These are phyloP conservation scores for Ogataea trehalophila DNA, from an alignment of 805 yeast species.

Conservation along the genomic window DNA sequence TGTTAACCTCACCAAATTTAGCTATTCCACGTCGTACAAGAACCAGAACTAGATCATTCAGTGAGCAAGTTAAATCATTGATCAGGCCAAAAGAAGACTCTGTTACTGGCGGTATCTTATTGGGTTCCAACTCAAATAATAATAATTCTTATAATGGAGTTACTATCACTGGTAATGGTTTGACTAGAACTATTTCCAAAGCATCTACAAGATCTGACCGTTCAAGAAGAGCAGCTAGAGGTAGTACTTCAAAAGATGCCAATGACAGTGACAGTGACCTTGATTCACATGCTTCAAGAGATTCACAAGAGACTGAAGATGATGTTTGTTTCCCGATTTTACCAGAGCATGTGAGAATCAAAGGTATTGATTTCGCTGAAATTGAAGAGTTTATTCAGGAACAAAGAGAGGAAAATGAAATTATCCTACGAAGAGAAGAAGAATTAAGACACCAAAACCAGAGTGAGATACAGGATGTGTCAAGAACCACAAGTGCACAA, in stretches of 20 bases:
- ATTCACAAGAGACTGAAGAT: slow-evolving; percentile 89
- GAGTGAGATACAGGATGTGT: background rate
- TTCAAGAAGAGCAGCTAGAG: slow-evolving; percentile 16
- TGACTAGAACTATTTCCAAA: slow-evolving; percentile 27
- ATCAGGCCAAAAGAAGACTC: slow-evolving; percentile 31
- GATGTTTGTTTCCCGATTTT: slow-evolving; percentile 96
- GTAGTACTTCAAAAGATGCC: slow-evolving; percentile 12
- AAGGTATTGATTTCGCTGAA: slow-evolving; percentile 88
- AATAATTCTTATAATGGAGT: slow-evolving; percentile 5
- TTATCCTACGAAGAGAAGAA: slow-evolving; percentile 31
- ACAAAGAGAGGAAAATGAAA: slow-evolving; percentile 45
- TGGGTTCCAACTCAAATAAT: slow-evolving; percentile 6
- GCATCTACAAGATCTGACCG: slow-evolving; percentile 28
- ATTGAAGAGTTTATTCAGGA: slow-evolving; percentile 74
- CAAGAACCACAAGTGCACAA: slow-evolving; percentile 32
- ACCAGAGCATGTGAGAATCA: slow-evolving; percentile 52
- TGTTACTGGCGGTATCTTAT: slow-evolving; percentile 28
- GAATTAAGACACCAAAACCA: slow-evolving; percentile 20
- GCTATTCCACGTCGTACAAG: slow-evolving; percentile 13
- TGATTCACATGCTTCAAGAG: slow-evolving; percentile 69
- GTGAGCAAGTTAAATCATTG: slow-evolving; percentile 38
- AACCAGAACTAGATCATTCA: slow-evolving; percentile 35
- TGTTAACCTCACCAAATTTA: background rate
- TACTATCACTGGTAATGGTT: slow-evolving; percentile 16
- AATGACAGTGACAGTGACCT: slow-evolving; percentile 52